Evolutionary conservation across 768 basidiomycete genomes (phyloP).

Genomic region (Suillus paluster): DNA sequence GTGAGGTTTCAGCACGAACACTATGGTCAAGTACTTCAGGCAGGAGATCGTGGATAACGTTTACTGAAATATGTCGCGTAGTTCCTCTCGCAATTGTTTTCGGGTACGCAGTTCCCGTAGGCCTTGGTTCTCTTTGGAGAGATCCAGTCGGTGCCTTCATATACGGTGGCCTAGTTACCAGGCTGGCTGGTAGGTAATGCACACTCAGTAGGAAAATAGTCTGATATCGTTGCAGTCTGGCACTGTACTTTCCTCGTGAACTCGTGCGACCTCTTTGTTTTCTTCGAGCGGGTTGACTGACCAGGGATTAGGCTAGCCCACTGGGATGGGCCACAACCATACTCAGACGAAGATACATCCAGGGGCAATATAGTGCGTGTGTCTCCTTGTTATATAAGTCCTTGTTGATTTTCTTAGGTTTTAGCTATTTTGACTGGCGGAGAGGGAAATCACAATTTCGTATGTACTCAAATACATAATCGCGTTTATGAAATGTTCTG

Average conservation of each 20-base stretch:
- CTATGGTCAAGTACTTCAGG: constrained; percentile 48
- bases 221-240: constrained; percentile 51
- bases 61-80: constrained; percentile 25
- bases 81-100: constrained; percentile 64
- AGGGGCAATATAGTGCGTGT: constrained; percentile 66
- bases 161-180: constrained; percentile 70
- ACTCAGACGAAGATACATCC: constrained; percentile 81
- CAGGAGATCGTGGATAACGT: neutral
- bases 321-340: constrained; percentile 81
- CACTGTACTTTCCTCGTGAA: constrained; percentile 75
- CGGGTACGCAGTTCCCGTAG: constrained; percentile 61
- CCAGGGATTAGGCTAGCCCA: constrained; percentile 61
- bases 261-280: constrained; percentile 49
- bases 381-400: neutral
- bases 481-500: neutral
- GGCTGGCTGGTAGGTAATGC: constrained; percentile 54
- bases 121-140: constrained; percentile 60
- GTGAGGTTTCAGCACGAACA: constrained; percentile 73
- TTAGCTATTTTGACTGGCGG: constrained; percentile 73
- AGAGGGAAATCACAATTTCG: constrained; percentile 82
- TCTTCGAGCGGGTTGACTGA: neutral
- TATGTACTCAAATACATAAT: constrained; percentile 37
- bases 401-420: constrained; percentile 42
- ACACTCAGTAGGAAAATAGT: neutral
- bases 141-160: constrained; percentile 71